Conservation (phyloP, 768 basidiomycete species). For the Suillus decipiens region DNA sequence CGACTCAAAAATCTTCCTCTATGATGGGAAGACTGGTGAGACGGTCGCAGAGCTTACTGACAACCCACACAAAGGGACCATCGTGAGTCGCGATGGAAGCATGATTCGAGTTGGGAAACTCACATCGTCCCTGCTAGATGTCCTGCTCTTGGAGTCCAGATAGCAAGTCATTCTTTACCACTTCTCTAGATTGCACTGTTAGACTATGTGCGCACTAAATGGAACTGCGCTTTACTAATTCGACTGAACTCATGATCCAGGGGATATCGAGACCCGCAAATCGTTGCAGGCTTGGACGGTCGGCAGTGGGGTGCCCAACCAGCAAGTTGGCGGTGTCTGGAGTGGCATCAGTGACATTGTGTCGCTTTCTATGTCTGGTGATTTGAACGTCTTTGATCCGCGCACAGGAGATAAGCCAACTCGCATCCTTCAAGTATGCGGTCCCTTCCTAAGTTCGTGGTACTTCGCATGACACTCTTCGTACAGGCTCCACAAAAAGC, state of each 20-base stretch:
- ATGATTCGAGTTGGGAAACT: background rate
- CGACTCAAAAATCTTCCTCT: slow-evolving; percentile 84
- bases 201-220: slow-evolving; percentile 66
- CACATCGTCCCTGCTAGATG: slow-evolving; percentile 47
- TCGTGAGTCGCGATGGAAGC: slow-evolving; percentile 48
- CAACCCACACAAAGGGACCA: slow-evolving; percentile 70
- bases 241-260: slow-evolving; percentile 36
- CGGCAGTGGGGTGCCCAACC: slow-evolving; percentile 71
- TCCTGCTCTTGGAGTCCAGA: slow-evolving; percentile 81
- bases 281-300: slow-evolving; percentile 67
- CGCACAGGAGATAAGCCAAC: slow-evolving; percentile 62
- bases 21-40: slow-evolving; percentile 89
- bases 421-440: slow-evolving; percentile 61
- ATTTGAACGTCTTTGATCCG: slow-evolving; percentile 81
- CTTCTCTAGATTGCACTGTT: slow-evolving; percentile 85
- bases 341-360: slow-evolving; percentile 68
- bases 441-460: background rate
- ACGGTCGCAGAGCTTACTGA: slow-evolving; percentile 68
- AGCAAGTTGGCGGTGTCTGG: slow-evolving; percentile 93
- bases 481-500: slow-evolving; percentile 77
- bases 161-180: slow-evolving; percentile 73
- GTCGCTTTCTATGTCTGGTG: slow-evolving; percentile 81
- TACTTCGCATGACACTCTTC: slow-evolving; percentile 4
- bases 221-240: background rate
- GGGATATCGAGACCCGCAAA: slow-evolving; percentile 80